These are phyloP conservation scores for Serpula lacrymans DNA, from an alignment of 768 basidiomycete species.

Conservation along the genomic window DNA sequence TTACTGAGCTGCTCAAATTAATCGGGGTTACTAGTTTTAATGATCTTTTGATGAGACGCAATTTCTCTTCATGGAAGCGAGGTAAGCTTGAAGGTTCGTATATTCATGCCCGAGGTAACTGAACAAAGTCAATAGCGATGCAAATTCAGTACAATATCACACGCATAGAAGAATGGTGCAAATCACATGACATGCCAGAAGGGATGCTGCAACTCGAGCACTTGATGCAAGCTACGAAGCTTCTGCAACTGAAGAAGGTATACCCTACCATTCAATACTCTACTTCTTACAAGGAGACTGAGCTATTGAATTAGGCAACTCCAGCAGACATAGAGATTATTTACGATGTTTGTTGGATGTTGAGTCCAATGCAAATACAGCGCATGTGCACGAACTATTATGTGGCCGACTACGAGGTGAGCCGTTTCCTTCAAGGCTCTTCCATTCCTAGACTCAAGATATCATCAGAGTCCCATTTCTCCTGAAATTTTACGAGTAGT, in stretches of 20 bases:
- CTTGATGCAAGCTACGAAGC: slow-evolving; percentile 98
- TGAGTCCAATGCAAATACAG: slow-evolving; percentile 98
- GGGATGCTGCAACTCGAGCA: slow-evolving; percentile 97
- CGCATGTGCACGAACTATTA: slow-evolving; percentile 99
- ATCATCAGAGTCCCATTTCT: slow-evolving; percentile 83
- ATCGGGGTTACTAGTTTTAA: slow-evolving; percentile 98
- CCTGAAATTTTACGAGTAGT: slow-evolving; percentile 97
- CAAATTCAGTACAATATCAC: slow-evolving; percentile 99
- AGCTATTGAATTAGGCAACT: slow-evolving; percentile 57
- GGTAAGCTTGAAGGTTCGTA: slow-evolving; percentile 54
- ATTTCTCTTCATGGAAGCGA: slow-evolving; percentile 99
- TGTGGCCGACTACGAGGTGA: slow-evolving; percentile 96
- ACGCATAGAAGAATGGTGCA: slow-evolving; percentile 98
- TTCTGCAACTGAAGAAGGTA: slow-evolving; percentile 96
- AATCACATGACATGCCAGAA: slow-evolving; percentile 99
- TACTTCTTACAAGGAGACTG: slow-evolving; percentile 9
- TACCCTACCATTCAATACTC: slow-evolving; percentile 8
- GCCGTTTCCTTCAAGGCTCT: slow-evolving; percentile 12
- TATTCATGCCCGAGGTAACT: slow-evolving; percentile 2
- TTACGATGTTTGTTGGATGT: slow-evolving; percentile 99
- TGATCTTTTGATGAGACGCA: slow-evolving; percentile 95
- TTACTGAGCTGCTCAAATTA: slow-evolving; percentile 92
- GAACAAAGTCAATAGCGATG: slow-evolving; percentile 67
- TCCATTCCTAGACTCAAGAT: slow-evolving; percentile 3
- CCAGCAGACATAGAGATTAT: slow-evolving; percentile 97